Evolutionary conservation across 306 rosid genomes (phyloP).

Genomic region (Castanea sativa): DNA sequence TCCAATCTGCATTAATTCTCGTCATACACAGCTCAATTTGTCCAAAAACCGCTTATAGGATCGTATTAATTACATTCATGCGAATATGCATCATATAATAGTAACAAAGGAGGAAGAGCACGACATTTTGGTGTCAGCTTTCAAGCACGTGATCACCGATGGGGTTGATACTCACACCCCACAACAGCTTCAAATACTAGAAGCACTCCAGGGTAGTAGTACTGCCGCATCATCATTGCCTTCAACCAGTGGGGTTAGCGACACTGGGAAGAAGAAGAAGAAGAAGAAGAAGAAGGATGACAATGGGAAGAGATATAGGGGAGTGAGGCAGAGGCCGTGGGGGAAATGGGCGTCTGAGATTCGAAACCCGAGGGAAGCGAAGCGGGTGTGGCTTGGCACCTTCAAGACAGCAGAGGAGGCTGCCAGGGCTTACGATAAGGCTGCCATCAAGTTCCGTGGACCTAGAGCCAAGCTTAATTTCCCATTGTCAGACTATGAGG

Average conservation of each 20-base stretch:
- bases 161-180: background rate
- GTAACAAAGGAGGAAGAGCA: conserved; percentile 38
- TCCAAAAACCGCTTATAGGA: no score
- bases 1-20: no score
- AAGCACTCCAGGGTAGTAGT: background rate
- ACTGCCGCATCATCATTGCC: conserved; percentile 7
- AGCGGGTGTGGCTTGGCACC: conserved; percentile 58
- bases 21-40: no score
- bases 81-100: no score
- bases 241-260: background rate
- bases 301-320: conserved; percentile 31
- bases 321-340: conserved; percentile 66
- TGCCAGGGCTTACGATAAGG: conserved; percentile 60
- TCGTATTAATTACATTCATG: no score
- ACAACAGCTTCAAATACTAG: background rate
- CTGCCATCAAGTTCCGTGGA: conserved; percentile 50
- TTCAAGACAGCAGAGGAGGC: conserved; percentile 55
- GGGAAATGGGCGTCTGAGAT: conserved; percentile 75
- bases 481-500: conserved; percentile 11
- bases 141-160: conserved; percentile 37
- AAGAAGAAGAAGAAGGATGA: background rate
- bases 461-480: conserved; percentile 47
- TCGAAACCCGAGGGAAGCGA: conserved; percentile 37
- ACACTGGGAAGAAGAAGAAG: background rate
- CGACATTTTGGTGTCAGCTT: conserved; percentile 52